Evolutionary conservation across 345 rosid species (phyloP), one percentile per base, ranked within the genome.

Genomic region (Pistacia integerrima): DNA sequence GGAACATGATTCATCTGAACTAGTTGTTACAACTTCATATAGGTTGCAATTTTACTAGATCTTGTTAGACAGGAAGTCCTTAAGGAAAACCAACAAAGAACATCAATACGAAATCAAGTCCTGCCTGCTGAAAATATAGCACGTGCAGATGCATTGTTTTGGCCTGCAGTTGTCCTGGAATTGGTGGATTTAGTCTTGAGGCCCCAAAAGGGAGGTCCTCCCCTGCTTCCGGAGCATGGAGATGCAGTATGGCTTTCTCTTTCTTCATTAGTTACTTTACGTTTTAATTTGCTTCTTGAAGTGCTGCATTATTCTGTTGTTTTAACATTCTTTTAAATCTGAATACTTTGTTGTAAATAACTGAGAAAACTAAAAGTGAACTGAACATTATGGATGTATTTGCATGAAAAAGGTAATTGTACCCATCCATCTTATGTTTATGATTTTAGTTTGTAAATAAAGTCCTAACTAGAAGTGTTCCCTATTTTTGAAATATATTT

Each of bases 1-100:
- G 56, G 62, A 54, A 12, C 18, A 54, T 79, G 38, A 4, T 44
- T 77, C n/a, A 41, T 35, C 75, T 72, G n/a, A 74, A 64, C 57
- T 68, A 63, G 17, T 60, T 74, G 16, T 76, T 58, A 22, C 75
- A 79, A 61, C 49, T 65, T n/a, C 72, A 44, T 79, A 78, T 65
- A 92, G 99, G 84, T 76, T 80, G 99, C 94, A 20, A 85, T 96
- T 61, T 94, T 96, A 82, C 79, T 93, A 59, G 99, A 90, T 88
- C 85, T 87, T 49, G 79, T 90, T 67, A 88, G 92, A 87, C 81
- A 89, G 70, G 86, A 84, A 67, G 77, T 90, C 80, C 80, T 74
- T 38, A 77, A 14, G 76, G 90, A 84, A 82, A 84, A 75, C 77
- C 56, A 55, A 30, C 72, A 79, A 72, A 79, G 78, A 67, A 60